These are phyloP conservation scores for Hura crepitans DNA, from an alignment of 441 rosid genomes.

Conservation along the genomic window DNA sequence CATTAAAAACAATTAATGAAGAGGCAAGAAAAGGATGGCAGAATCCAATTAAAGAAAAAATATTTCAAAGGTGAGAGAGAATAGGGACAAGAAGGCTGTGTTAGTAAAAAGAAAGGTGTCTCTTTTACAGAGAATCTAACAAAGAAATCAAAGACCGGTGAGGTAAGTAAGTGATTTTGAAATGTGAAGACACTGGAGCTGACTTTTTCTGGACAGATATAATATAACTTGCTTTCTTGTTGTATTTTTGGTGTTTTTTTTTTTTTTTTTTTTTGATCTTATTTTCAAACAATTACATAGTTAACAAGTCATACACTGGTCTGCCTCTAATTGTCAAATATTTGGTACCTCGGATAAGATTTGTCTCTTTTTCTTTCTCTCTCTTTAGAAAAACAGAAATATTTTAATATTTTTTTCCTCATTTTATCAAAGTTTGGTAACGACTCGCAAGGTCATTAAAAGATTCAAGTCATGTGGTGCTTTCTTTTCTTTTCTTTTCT, in stretches of 20 bases:
- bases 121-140: conserved; percentile 29
- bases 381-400: neutral
- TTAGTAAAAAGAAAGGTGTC: conserved; percentile 38
- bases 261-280: neutral
- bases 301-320: neutral
- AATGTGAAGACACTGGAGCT: conserved; percentile 29
- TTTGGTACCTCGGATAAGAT: conserved; percentile 22
- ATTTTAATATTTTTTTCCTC: too few relatives aligned
- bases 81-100: conserved; percentile 11
- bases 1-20: conserved; percentile 20
- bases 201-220: conserved; percentile 32
- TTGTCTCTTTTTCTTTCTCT: conserved; percentile 2
- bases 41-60: conserved; percentile 9
- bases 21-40: neutral
- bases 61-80: conserved; percentile 25
- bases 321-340: conserved; percentile 20
- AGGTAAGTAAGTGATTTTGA: neutral
- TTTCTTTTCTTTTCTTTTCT: too few relatives aligned
- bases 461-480: too few relatives aligned
- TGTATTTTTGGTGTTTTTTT: neutral
- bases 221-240: neutral
- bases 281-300: neutral
- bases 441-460: too few relatives aligned
- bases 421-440: too few relatives aligned
- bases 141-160: conserved; percentile 11